Evolutionary conservation across 208 protist species (phyloP).

Genomic region (Phytomonas francai): DNA sequence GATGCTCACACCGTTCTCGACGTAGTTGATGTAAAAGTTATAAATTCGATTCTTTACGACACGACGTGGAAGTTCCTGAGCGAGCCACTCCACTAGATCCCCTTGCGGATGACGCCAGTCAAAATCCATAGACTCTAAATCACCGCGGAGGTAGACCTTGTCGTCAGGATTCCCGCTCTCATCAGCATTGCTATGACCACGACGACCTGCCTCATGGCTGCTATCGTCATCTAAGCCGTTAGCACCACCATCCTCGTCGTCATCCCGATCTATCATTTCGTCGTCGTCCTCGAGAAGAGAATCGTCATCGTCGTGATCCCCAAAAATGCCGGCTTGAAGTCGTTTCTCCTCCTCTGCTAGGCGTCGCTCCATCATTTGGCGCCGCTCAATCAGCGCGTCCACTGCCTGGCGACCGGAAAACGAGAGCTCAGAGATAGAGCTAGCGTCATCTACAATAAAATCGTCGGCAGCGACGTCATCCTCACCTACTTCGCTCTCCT

Average conservation of each 20-base stretch:
- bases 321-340: constrained; percentile 79
- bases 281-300: constrained; percentile 19
- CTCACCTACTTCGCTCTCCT: constrained; percentile 59
- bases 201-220: constrained; percentile 10
- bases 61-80: constrained; percentile 77
- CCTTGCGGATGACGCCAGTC: constrained; percentile 85
- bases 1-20: constrained; percentile 62
- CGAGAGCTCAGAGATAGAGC: constrained; percentile 71
- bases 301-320: constrained; percentile 53
- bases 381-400: constrained; percentile 67
- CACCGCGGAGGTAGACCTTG: constrained; percentile 65
- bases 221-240: constrained; percentile 4
- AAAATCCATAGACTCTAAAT: constrained; percentile 71
- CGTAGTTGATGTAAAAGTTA: constrained; percentile 89
- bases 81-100: constrained; percentile 85
- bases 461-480: constrained; percentile 31
- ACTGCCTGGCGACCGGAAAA: constrained; percentile 62
- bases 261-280: constrained; percentile 15
- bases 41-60: constrained; percentile 89
- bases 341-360: constrained; percentile 48
- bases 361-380: constrained; percentile 43
- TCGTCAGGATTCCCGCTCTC: constrained; percentile 24
- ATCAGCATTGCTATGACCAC: constrained; percentile 23
- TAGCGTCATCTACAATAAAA: constrained; percentile 67
- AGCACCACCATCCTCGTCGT: constrained; percentile 12